These are phyloP conservation scores for Ustilago lituana DNA, from an alignment of 1,284 basidiomycete genomes.

Conservation along the genomic window DNA sequence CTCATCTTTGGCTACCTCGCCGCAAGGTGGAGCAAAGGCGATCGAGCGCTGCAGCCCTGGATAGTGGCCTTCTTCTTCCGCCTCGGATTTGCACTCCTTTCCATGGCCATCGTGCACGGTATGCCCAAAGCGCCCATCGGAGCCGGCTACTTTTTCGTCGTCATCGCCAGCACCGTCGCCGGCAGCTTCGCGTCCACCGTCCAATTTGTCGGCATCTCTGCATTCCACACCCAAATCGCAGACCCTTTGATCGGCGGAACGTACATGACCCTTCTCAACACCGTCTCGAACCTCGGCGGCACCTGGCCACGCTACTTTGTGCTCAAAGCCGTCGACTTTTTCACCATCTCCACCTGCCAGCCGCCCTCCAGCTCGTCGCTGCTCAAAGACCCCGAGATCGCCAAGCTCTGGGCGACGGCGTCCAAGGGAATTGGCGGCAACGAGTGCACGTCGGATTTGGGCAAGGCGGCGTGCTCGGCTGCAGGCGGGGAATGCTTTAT, in stretches of 20 bases:
- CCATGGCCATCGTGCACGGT: constrained; percentile 81
- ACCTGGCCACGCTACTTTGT: constrained; percentile 97
- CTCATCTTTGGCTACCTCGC: constrained; percentile 96
- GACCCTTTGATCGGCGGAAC: constrained; percentile 90
- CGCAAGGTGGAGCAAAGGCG: constrained; percentile 77
- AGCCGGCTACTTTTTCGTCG: constrained; percentile 79
- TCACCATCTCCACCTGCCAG: constrained; percentile 57
- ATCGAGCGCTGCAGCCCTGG: constrained; percentile 73
- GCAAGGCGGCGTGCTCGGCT: constrained; percentile 80
- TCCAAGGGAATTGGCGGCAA: constrained; percentile 32
- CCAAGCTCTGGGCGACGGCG: constrained; percentile 35
- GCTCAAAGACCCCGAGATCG: constrained; percentile 39
- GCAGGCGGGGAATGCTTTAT: constrained; percentile 83
- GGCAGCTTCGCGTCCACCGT: constrained; percentile 92
- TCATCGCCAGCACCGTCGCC: constrained; percentile 82
- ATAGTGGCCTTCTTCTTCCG: constrained; percentile 90
- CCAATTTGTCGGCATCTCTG: constrained; percentile 97
- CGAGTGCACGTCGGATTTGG: constrained; percentile 69
- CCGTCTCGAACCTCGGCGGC: constrained; percentile 94
- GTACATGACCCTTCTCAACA: constrained; percentile 80
- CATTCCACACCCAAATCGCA: constrained; percentile 96
- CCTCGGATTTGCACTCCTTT: constrained; percentile 75
- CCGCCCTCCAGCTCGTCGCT: constrained; percentile 30
- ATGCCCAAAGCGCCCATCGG: constrained; percentile 77
- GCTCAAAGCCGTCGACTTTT: constrained; percentile 72